Percentiles rank a stretch among this genome's conserved stretches.
These are phyloP conservation scores for Linnemannia schmuckeri DNA, from an alignment of 192 early-diverging fungal genomes.

Conservation along the genomic window DNA sequence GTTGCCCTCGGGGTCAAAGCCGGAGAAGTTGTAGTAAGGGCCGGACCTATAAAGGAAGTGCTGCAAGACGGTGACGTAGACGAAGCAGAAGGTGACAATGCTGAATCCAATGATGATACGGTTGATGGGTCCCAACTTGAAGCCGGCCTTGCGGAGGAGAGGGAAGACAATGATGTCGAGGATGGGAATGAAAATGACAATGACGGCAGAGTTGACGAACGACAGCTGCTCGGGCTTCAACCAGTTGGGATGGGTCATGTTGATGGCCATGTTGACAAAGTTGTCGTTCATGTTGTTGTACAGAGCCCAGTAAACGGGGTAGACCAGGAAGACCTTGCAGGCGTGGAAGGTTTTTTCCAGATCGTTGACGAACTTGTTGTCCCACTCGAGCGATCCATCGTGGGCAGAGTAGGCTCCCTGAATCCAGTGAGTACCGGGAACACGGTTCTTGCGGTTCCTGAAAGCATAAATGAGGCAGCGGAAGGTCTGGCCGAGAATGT, in stretches of 20 bases:
- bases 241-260: conserved; percentile 62
- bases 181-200: conserved; percentile 71
- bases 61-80: conserved; percentile 70
- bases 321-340: conserved; percentile 76
- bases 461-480: conserved; percentile 52
- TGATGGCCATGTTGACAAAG: conserved; percentile 72
- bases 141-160: conserved; percentile 66
- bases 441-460: conserved; percentile 42
- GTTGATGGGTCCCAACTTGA: conserved; percentile 68
- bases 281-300: conserved; percentile 77
- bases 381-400: conserved; percentile 60
- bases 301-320: conserved; percentile 75
- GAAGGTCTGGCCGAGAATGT: conserved; percentile 65
- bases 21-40: conserved; percentile 65
- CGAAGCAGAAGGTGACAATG: conserved; percentile 69
- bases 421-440: conserved; percentile 56
- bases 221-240: conserved; percentile 54
- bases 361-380: conserved; percentile 70
- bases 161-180: conserved; percentile 72
- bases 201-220: conserved; percentile 64
- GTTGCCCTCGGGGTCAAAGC: conserved; percentile 48
- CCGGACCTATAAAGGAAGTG: conserved; percentile 68
- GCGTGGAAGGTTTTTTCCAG: conserved; percentile 66
- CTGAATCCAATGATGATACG: conserved; percentile 72
- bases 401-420: conserved; percentile 61